Conservation (phyloP, 345 rosid genomes). For the Eucalyptus globulus region DNA sequence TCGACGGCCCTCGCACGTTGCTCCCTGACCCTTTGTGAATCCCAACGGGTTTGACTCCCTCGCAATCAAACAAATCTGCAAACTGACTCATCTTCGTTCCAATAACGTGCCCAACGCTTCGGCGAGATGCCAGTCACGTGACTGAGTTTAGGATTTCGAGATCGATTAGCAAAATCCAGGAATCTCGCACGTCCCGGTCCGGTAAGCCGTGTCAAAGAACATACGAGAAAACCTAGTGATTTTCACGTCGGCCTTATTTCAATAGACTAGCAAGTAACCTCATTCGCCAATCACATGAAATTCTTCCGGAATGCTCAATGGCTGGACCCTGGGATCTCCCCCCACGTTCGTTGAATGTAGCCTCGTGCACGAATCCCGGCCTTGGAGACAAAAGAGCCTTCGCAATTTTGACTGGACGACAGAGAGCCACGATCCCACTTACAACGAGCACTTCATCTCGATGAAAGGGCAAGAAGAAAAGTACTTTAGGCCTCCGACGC, state of each 20-base stretch:
- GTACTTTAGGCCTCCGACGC: neutral
- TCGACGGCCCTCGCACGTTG: neutral
- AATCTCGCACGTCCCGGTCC: neutral
- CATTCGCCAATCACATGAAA: neutral
- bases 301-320: neutral
- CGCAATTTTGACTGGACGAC: neutral
- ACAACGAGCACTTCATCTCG: neutral
- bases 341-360: neutral
- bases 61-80: neutral
- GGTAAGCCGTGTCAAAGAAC: neutral
- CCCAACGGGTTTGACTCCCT: neutral
- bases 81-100: neutral
- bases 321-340: neutral
- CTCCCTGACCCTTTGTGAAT: neutral
- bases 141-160: neutral
- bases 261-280: neutral
- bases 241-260: neutral
- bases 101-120: neutral
- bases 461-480: neutral
- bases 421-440: neutral
- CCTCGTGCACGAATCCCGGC: neutral
- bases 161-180: neutral
- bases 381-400: neutral
- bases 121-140: neutral
- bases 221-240: neutral